A percentile compares a stretch with the other conserved stretches of the same genome.
phyloP scores from a whole-genome alignment of 768 basidiomycete species.

The Agaricus bisporus region DNA sequence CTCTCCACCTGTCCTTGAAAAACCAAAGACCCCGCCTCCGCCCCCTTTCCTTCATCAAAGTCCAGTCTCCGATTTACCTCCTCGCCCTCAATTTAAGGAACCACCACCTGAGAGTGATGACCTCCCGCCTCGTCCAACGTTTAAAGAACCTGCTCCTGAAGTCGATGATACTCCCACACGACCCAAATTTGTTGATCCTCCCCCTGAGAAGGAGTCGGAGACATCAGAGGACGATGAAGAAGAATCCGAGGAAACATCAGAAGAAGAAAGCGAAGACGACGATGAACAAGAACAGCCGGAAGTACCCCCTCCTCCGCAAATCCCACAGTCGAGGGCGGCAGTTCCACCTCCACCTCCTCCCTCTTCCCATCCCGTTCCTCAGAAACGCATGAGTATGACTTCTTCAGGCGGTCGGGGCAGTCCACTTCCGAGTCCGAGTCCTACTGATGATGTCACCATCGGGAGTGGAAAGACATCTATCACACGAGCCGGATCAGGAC shows the following conservation, averaged over 20 bases:
- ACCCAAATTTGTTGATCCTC: slow-evolving; percentile 9
- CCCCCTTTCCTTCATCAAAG: slow-evolving; percentile 17
- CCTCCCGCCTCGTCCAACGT: slow-evolving; percentile 32
- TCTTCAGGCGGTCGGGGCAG: slow-evolving; percentile 28
- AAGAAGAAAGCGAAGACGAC: slow-evolving; percentile 10
- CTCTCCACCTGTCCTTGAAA: slow-evolving; percentile 20
- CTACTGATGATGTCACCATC: slow-evolving; percentile 28
- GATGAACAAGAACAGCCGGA: not conserved
- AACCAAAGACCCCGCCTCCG: slow-evolving; percentile 27
- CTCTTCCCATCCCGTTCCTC: slow-evolving; percentile 49
- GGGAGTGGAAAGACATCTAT: slow-evolving; percentile 33
- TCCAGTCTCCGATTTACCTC: slow-evolving; percentile 8
- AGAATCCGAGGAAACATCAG: slow-evolving; percentile 6
- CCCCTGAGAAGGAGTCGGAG: slow-evolving; percentile 9
- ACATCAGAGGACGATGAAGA: slow-evolving; percentile 11
- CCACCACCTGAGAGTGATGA: slow-evolving; percentile 57
- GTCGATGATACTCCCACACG: slow-evolving; percentile 7
- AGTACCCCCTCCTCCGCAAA: slow-evolving; percentile 7
- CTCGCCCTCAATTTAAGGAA: slow-evolving; percentile 45
- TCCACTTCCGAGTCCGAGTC: slow-evolving; percentile 30
- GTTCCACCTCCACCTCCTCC: slow-evolving; percentile 25
- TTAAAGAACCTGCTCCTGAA: slow-evolving; percentile 18
- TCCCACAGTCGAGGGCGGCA: not conserved
- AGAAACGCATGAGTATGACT: slow-evolving; percentile 31
- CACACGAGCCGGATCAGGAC: slow-evolving; percentile 41